phyloP scores from a whole-genome alignment of 345 rosid genomes.

The Brassica cretica region DNA sequence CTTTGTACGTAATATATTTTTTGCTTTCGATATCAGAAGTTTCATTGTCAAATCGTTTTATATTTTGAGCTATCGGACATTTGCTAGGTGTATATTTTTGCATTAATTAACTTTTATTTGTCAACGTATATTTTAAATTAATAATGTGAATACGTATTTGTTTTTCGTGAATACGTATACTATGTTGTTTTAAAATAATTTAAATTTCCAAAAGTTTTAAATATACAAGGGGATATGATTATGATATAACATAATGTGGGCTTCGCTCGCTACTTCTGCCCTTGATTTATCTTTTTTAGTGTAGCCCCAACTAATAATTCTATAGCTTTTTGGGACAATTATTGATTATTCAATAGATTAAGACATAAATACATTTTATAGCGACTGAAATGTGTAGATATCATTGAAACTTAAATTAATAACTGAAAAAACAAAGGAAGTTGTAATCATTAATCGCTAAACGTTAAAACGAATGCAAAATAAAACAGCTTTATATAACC shows the following conservation, averaged over 20 bases:
- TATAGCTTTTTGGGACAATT: background rate
- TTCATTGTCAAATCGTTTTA: constrained; percentile 15
- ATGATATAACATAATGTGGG: background rate
- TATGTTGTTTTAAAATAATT: background rate
- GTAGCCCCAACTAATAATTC: background rate
- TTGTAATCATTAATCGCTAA: background rate
- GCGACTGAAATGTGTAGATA: background rate
- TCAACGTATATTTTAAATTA: background rate
- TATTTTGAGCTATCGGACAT: constrained; percentile 18
- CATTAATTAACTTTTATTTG: background rate
- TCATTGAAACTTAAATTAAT: background rate
- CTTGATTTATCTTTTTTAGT: background rate
- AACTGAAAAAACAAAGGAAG: background rate
- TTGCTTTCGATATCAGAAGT: constrained; percentile 19
- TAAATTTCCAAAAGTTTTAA: background rate
- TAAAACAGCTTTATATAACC: background rate
- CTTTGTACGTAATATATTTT: background rate
- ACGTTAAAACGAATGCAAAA: background rate
- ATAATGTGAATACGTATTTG: background rate
- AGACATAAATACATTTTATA: background rate
- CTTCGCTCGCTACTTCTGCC: background rate
- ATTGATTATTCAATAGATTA: background rate
- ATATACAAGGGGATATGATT: background rate
- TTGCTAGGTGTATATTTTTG: constrained; percentile 15
- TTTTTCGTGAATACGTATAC: background rate